Evolutionary conservation across 139 green algal species (phyloP).

Genomic region (Micractinium sp.): DNA sequence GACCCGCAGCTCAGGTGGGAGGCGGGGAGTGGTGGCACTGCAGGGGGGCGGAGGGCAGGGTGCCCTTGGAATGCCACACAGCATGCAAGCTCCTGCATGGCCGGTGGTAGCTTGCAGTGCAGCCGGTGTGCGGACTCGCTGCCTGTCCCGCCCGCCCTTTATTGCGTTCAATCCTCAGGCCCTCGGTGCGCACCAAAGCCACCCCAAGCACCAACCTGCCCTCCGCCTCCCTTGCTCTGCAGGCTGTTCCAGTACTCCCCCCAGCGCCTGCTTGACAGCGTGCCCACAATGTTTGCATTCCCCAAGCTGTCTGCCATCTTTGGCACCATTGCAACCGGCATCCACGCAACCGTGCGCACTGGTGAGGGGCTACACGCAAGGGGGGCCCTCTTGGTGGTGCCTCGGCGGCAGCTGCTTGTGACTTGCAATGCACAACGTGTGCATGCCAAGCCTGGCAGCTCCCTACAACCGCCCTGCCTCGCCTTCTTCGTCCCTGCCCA

Average conservation of each 20-base stretch:
- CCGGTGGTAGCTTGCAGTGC: too few relatives aligned
- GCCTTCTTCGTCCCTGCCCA: background rate
- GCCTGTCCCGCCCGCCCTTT: too few relatives aligned
- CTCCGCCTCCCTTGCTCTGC: background rate
- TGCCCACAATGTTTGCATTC: slow-evolving; percentile 79
- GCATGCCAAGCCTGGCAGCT: too few relatives aligned
- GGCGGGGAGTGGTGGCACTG: background rate
- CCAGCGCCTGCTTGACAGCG: slow-evolving; percentile 61
- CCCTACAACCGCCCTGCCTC: background rate
- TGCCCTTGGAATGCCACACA: background rate
- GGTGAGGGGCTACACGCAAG: too few relatives aligned
- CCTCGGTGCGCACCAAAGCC: background rate
- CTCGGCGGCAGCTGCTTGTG: background rate
- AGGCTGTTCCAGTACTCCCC: slow-evolving; percentile 74
- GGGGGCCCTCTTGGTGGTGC: background rate
- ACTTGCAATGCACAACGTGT: background rate
- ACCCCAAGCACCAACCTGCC: background rate
- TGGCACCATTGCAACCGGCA: slow-evolving; percentile 44
- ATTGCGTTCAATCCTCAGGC: too few relatives aligned
- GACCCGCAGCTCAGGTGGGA: slow-evolving; percentile 63
- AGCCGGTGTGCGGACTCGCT: too few relatives aligned
- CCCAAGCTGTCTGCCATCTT: slow-evolving; percentile 62
- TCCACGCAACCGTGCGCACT: slow-evolving; percentile 41
- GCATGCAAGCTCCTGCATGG: too few relatives aligned
- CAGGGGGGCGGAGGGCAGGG: background rate